A percentile compares a stretch with the other conserved stretches of the same genome.
phyloP scores from a whole-genome alignment of 768 basidiomycete species.

The Lentinula detonsa region DNA sequence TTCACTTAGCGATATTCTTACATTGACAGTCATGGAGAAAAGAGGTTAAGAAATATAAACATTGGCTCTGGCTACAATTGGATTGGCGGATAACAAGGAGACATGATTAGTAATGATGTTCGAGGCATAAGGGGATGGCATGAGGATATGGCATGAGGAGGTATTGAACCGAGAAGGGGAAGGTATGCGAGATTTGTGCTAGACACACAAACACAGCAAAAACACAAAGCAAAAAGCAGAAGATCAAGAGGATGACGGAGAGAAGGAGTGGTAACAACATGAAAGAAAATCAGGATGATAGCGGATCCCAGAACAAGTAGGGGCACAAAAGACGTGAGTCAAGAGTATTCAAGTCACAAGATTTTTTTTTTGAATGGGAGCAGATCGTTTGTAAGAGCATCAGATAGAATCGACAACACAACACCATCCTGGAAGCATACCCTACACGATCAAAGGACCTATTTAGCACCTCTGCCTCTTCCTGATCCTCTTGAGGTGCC shows the following conservation, averaged over 20 bases:
- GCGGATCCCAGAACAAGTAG: background rate
- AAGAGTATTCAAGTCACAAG: background rate
- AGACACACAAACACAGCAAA: background rate
- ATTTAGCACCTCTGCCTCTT: conserved; percentile 2
- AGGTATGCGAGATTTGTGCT: background rate
- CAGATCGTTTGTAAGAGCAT: background rate
- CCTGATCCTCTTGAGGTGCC: conserved; percentile 5
- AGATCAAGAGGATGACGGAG: background rate
- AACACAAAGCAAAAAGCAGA: background rate
- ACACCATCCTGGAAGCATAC: background rate
- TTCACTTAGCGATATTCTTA: no score
- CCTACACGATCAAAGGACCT: background rate
- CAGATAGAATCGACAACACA: background rate
- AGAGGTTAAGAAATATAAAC: background rate
- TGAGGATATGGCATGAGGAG: background rate
- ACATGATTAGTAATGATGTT: background rate
- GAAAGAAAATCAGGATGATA: background rate
- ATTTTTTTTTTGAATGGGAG: background rate
- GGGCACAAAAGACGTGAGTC: background rate
- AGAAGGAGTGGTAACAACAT: background rate
- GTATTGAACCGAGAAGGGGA: background rate
- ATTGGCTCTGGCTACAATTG: background rate
- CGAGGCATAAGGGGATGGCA: background rate
- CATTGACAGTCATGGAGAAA: no score
- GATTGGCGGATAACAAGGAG: background rate